These are phyloP conservation scores for Picea abies DNA, from an alignment of 83 land plant species.

Conservation along the genomic window DNA sequence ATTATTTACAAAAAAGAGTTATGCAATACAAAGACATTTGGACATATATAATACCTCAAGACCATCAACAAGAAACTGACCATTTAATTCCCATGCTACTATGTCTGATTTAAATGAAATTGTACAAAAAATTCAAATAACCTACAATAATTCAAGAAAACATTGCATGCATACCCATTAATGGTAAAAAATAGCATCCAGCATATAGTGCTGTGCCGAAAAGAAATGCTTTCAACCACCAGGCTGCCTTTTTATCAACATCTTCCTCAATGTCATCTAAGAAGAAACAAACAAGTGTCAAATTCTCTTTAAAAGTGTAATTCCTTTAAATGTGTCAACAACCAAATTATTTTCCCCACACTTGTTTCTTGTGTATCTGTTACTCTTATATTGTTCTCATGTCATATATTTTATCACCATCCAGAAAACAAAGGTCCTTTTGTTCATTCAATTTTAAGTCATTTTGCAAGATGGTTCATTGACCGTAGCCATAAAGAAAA, in stretches of 20 bases:
- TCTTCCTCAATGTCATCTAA: slow-evolving; percentile 46
- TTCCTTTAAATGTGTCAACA: too few relatives aligned
- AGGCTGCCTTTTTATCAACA: slow-evolving; percentile 61
- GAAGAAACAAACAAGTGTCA: background rate
- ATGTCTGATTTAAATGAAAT: background rate
- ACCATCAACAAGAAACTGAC: background rate
- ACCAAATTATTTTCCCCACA: too few relatives aligned
- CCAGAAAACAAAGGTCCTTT: too few relatives aligned
- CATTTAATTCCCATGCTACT: background rate
- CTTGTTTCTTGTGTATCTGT: too few relatives aligned
- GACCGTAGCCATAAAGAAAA: too few relatives aligned
- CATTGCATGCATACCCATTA: slow-evolving; percentile 51
- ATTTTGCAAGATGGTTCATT: too few relatives aligned
- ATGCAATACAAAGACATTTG: background rate
- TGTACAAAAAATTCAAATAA: background rate
- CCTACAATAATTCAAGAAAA: background rate
- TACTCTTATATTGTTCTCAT: too few relatives aligned
- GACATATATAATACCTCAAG: background rate
- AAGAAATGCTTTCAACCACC: slow-evolving; percentile 60
- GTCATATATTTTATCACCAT: too few relatives aligned
- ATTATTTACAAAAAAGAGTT: slow-evolving; percentile 10
- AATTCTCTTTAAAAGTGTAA: too few relatives aligned
- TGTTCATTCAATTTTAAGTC: too few relatives aligned
- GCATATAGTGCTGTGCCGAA: slow-evolving; percentile 51
- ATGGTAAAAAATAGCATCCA: slow-evolving; percentile 64